Base-by-base conservation (phyloP, 306 rosid genomes). In the Senna siamea region DNA sequence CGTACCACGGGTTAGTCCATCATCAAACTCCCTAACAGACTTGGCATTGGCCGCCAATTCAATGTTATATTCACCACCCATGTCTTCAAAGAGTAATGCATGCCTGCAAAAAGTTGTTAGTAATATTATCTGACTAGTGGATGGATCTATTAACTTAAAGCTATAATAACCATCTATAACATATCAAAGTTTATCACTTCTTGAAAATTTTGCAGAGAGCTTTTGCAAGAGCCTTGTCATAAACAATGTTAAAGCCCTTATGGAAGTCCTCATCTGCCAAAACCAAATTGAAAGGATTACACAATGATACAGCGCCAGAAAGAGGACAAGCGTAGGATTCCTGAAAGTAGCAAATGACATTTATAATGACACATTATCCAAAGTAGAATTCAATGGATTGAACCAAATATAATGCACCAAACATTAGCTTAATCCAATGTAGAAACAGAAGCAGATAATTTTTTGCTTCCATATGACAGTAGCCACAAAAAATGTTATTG, bases 301-400 rank as follows among this genome's bases (percentile, higher is more conserved):
- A 94, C 86, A 94, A 60, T 11, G 99, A 94, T 47, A 94, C 99
- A 14, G 97, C 99, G 12, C 99, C 99, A 69, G 97, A 89, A 66
- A 94, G 89, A 44, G 86, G 89, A 70, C 90, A 92, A 10, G 78
- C 52, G 71, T 47, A 44, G 32, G 86, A 82, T 73, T 92, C 93
- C 96, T 93, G 93, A 84, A 87, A 70, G 76, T 61, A 76, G 64
- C 66, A 86, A 23, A 73, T 23, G 5, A 53, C 60, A 69, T 20
- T 69, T 53, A 62, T 63, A 48, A 80, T 35, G 59, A 75, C 69
- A 52, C 28, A 37, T 38, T 7, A 51, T 40, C 58, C 64, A 72
- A 63, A 69, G 61, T 34, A 50, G 5, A 35, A 56, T 43, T 43
- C 10, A 71, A 77, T 22, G 28, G 9, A 37, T 50, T 66, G 66